Percentiles rank a stretch among this genome's conserved stretches.
phyloP scores from a whole-genome alignment of 352 stramenopile species.

The Thraustochytrium sp. region DNA sequence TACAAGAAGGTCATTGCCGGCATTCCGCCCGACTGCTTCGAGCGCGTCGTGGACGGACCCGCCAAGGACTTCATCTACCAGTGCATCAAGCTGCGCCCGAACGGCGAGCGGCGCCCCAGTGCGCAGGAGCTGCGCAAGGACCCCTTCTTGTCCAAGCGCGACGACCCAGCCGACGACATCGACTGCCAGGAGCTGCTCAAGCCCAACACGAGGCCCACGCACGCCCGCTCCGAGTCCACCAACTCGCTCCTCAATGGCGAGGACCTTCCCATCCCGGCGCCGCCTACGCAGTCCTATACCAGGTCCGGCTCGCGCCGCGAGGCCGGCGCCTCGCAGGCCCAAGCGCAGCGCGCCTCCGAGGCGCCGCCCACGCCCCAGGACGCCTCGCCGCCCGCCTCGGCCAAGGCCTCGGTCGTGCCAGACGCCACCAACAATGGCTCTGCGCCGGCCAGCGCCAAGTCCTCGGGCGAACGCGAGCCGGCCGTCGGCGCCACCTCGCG shows the following conservation, averaged over 20 bases:
- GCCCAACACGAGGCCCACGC: background rate
- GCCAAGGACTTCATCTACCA: slow-evolving; percentile 38
- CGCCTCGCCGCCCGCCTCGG: background rate
- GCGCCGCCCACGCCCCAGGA: background rate
- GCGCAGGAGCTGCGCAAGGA: background rate
- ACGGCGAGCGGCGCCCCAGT: slow-evolving; percentile 1
- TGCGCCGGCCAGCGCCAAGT: background rate
- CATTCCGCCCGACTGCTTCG: slow-evolving; percentile 19
- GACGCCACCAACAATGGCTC: background rate
- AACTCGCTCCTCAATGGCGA: background rate
- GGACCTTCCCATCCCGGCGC: background rate
- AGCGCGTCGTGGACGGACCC: background rate
- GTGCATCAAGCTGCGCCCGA: slow-evolving; percentile 36
- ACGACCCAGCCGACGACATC: slow-evolving; percentile 25
- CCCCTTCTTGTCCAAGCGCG: background rate
- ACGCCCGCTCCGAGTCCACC: background rate
- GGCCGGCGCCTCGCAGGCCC: too few species aligned
- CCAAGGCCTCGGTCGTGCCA: background rate
- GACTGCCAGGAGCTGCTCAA: slow-evolving; percentile 37
- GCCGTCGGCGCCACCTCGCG: too few species aligned
- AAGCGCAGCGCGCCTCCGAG: background rate
- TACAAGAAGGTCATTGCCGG: slow-evolving; percentile 76
- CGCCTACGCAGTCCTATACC: background rate
- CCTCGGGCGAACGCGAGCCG: background rate
- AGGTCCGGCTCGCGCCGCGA: background rate